phyloP scores from a whole-genome alignment of 345 rosid species.

The sweet orange (Citrus sinensis) region DVS_A1.0 CM039166.1:3811001-3811500 shows the following conservation, averaged over 20 bases:
- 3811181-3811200: background rate
- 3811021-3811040: conserved; percentile 56
- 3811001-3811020: background rate
- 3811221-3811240: background rate
- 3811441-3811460: too few relatives aligned
- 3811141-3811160: background rate
- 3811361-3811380: too few relatives aligned
- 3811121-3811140: background rate
- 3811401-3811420: too few relatives aligned
- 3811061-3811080: background rate
- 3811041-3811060: background rate
- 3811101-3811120: background rate
- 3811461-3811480: too few relatives aligned
- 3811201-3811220: too few relatives aligned
- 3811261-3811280: background rate
- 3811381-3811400: too few relatives aligned
- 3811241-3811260: background rate
- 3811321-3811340: background rate
- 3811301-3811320: background rate
- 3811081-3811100: too few relatives aligned
- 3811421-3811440: too few relatives aligned
- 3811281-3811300: background rate
- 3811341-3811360: background rate
- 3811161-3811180: background rate
- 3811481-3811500: too few relatives aligned